Evolutionary conservation across 2,329 filamentous ascomycete species (phyloP).

Genomic region (Hypoxylon sp.): DNA sequence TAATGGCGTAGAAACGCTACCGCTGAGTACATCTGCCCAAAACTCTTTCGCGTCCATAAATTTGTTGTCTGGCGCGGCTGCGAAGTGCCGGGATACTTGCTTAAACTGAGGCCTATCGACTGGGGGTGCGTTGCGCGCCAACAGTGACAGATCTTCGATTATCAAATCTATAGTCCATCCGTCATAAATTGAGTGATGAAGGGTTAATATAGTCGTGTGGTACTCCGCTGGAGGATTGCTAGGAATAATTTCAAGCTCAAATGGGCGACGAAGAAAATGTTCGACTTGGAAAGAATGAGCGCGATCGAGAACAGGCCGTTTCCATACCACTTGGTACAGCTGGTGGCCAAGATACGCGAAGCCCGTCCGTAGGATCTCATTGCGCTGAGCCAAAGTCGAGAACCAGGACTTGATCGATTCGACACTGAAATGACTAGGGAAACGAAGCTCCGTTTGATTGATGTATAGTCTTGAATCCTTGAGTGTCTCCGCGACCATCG

Average conservation of each 20-base stretch:
- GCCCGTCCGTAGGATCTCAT: conserved; percentile 80
- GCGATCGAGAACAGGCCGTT: conserved; percentile 60
- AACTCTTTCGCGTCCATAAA: conserved; percentile 69
- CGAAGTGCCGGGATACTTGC: conserved; percentile 66
- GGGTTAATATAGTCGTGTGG: conserved; percentile 64
- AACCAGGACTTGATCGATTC: conserved; percentile 66
- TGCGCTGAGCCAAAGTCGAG: conserved; percentile 63
- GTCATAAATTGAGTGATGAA: conserved; percentile 91
- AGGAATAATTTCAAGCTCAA: conserved; percentile 70
- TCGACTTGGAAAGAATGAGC: conserved; percentile 60
- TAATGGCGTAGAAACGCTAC: conserved; percentile 67
- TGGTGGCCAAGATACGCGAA: conserved; percentile 71
- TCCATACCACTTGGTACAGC: conserved; percentile 77
- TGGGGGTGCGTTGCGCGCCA: conserved; percentile 59
- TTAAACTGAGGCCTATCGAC: conserved; percentile 71
- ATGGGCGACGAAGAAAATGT: conserved; percentile 67
- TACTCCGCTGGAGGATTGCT: conserved; percentile 35
- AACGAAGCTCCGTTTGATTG: conserved; percentile 80
- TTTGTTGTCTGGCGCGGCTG: conserved; percentile 46
- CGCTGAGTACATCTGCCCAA: conserved; percentile 78
- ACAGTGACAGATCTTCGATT: conserved; percentile 72
- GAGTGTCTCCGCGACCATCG: conserved; percentile 84
- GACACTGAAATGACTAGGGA: conserved; percentile 58
- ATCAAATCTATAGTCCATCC: conserved; percentile 92
- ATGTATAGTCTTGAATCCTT: conserved; percentile 75